Percentiles rank a stretch among this genome's conserved stretches.
phyloP scores from a whole-genome alignment of 2,329 filamentous ascomycete species.

The Pseudogymnoascus sp. region DNA sequence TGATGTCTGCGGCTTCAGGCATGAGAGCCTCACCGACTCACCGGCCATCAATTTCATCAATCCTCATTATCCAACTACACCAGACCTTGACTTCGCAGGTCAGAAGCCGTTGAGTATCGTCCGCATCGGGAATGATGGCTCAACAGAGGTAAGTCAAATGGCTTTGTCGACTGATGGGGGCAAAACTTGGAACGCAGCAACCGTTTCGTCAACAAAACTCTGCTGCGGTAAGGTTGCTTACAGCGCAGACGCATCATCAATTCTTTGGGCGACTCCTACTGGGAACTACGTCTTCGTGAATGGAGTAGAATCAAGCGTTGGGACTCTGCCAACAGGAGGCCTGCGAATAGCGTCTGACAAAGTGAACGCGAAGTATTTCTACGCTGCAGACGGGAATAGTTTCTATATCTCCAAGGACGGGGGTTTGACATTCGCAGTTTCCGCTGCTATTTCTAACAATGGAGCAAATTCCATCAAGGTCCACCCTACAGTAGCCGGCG shows the following conservation, averaged over 20 bases:
- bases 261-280: conserved; percentile 39
- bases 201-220: conserved; percentile 36
- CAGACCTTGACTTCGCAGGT: conserved; percentile 14
- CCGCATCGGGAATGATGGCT: conserved; percentile 38
- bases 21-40: conserved; percentile 17
- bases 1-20: conserved; percentile 44
- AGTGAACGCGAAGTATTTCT: conserved; percentile 41
- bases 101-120: conserved; percentile 36
- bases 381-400: conserved; percentile 9
- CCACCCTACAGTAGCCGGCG: conserved; percentile 48
- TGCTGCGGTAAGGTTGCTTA: conserved; percentile 38
- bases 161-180: conserved; percentile 44
- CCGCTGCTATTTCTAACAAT: conserved; percentile 33
- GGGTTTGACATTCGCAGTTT: conserved; percentile 37
- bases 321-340: background rate
- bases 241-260: conserved; percentile 42
- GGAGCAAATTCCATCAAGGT: conserved; percentile 47
- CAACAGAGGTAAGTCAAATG: conserved; percentile 32
- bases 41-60: conserved; percentile 4
- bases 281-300: conserved; percentile 31
- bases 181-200: conserved; percentile 39
- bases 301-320: background rate
- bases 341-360: conserved; percentile 43
- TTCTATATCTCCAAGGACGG: conserved; percentile 44
- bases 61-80: conserved; percentile 3